Conservation (phyloP, 1,284 basidiomycete species). For the Bjerkandera adusta region DNA sequence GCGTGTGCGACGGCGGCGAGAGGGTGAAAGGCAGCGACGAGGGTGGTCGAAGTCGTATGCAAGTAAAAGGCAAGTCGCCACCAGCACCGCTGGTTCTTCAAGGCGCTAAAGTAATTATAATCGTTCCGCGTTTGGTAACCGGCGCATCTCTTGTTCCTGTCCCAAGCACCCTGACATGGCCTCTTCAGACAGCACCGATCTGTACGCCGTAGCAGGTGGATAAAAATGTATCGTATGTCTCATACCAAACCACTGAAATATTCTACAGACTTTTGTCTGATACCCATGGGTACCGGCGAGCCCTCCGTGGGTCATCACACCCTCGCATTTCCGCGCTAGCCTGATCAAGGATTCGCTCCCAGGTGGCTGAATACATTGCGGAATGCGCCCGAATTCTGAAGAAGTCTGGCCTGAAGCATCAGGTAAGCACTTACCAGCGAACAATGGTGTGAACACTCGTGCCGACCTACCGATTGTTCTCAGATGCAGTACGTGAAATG, state of each 20-base stretch:
- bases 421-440: conserved; percentile 42
- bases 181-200: conserved; percentile 4
- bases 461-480: conserved; percentile 3
- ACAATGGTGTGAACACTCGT: neutral
- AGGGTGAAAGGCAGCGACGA: neutral
- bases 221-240: neutral
- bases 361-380: conserved; percentile 74
- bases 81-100: too few species aligned
- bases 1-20: neutral
- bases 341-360: neutral
- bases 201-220: conserved; percentile 15
- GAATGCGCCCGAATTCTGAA: conserved; percentile 81
- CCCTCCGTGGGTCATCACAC: conserved; percentile 51
- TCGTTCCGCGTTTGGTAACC: neutral
- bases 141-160: neutral
- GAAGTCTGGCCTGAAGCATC: conserved; percentile 78
- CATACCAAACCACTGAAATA: neutral
- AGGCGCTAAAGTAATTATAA: conserved; percentile 9
- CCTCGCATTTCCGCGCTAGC: conserved; percentile 5
- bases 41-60: neutral
- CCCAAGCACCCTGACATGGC: neutral
- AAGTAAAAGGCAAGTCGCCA: neutral
- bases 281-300: conserved; percentile 74
- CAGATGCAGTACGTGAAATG: conserved; percentile 69
- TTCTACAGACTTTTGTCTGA: conserved; percentile 73